Conservation (phyloP, 2,329 filamentous ascomycete genomes). For the Xylariaceae sp. region DNA sequence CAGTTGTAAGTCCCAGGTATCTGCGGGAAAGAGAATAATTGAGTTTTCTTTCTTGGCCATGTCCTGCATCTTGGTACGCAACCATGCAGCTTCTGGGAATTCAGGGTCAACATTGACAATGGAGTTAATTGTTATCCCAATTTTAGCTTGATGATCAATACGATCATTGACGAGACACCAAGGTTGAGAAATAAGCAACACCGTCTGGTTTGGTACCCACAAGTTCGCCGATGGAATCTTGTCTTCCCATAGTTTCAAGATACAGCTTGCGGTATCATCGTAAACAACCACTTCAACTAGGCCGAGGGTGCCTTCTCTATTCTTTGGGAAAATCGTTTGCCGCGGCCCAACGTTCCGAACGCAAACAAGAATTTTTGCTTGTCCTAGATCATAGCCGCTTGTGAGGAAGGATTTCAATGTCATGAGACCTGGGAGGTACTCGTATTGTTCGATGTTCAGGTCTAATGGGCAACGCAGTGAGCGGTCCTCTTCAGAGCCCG, state of each 20-base stretch:
- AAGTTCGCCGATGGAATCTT: slow-evolving; percentile 50
- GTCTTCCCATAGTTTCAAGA: slow-evolving; percentile 62
- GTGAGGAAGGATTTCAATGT: slow-evolving; percentile 61
- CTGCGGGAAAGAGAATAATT: slow-evolving; percentile 55
- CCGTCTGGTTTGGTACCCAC: slow-evolving; percentile 56
- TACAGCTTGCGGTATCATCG: slow-evolving; percentile 62
- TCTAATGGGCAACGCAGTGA: slow-evolving; percentile 56
- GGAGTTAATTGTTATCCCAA: slow-evolving; percentile 48
- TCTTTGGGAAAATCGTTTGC: slow-evolving; percentile 55
- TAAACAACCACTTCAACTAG: slow-evolving; percentile 60
- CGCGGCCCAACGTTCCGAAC: slow-evolving; percentile 62
- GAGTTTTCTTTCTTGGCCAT: slow-evolving; percentile 57
- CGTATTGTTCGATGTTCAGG: slow-evolving; percentile 39
- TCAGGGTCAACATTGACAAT: slow-evolving; percentile 64
- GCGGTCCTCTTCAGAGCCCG: slow-evolving; percentile 46
- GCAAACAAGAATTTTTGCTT: slow-evolving; percentile 61
- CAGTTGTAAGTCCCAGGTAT: slow-evolving; percentile 46
- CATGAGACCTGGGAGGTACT: slow-evolving; percentile 56
- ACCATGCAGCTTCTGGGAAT: slow-evolving; percentile 59
- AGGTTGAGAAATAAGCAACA: slow-evolving; percentile 59
- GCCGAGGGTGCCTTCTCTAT: slow-evolving; percentile 52
- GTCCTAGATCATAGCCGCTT: slow-evolving; percentile 58
- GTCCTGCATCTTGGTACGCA: slow-evolving; percentile 55
- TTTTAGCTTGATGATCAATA: slow-evolving; percentile 21
- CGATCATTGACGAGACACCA: slow-evolving; percentile 27